These are phyloP conservation scores for Camellia granthamiana DNA, from an alignment of 148 eudicot species.

Conservation along the genomic window DNA sequence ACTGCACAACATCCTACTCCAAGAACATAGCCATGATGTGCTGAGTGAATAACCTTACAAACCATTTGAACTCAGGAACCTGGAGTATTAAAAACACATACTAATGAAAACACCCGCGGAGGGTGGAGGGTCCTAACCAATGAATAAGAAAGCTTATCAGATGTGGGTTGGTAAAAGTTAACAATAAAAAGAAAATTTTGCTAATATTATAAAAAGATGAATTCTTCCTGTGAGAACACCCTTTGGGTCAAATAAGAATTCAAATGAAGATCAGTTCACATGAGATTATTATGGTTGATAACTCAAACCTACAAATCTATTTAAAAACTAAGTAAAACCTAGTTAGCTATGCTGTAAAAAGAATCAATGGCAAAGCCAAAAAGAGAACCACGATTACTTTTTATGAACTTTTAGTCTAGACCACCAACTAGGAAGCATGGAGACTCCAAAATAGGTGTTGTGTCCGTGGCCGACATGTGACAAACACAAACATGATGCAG, in stretches of 20 bases:
- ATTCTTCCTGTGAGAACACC: background rate
- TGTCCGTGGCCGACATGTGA: no score
- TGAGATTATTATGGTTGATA: background rate
- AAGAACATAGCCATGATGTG: background rate
- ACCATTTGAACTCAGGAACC: background rate
- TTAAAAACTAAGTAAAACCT: background rate
- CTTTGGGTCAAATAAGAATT: background rate
- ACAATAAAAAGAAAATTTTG: background rate
- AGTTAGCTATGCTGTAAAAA: background rate
- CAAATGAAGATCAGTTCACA: background rate
- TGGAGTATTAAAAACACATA: background rate
- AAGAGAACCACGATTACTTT: background rate
- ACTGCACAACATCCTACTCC: background rate
- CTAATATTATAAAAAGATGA: background rate
- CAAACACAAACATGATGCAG: no score
- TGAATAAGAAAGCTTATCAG: background rate
- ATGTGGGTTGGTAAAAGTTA: background rate
- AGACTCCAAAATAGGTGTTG: no score
- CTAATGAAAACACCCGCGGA: background rate
- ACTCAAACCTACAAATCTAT: background rate
- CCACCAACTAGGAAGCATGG: background rate
- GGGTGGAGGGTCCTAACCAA: background rate
- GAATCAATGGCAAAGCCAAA: background rate
- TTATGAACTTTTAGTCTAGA: background rate
- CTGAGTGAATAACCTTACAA: background rate